Evolutionary conservation across 768 basidiomycete species (phyloP).

Genomic region (Rhizopogon vulgaris): DNA sequence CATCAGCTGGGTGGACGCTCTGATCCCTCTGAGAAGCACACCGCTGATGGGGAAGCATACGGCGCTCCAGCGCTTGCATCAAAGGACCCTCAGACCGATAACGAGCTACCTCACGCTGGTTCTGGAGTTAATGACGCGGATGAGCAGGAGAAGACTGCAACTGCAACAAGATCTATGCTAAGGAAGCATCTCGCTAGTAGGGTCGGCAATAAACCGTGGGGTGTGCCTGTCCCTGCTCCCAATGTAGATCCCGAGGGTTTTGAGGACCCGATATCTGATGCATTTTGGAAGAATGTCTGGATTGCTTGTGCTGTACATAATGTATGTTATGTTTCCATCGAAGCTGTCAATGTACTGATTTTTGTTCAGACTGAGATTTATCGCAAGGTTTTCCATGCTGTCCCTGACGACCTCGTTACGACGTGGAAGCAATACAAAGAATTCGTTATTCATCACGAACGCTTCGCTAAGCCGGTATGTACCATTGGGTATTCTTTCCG

Average conservation of each 20-base stretch:
- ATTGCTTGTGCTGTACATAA: slow-evolving; percentile 82
- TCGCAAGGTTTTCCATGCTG: slow-evolving; percentile 88
- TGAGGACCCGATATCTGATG: slow-evolving; percentile 81
- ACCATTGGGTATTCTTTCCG: background rate
- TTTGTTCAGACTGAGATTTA: slow-evolving; percentile 80
- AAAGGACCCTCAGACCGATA: slow-evolving; percentile 33
- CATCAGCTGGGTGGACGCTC: slow-evolving; percentile 11
- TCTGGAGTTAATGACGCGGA: slow-evolving; percentile 37
- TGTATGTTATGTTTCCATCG: slow-evolving; percentile 38
- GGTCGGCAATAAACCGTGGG: slow-evolving; percentile 50
- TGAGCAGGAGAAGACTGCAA: slow-evolving; percentile 45
- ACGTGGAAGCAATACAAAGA: slow-evolving; percentile 97
- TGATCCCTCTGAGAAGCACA: slow-evolving; percentile 24
- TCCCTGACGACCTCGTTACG: slow-evolving; percentile 88
- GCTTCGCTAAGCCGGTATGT: slow-evolving; percentile 62
- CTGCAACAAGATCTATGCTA: slow-evolving; percentile 42
- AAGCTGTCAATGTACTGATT: background rate
- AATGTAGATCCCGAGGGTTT: slow-evolving; percentile 71
- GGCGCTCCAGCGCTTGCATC: slow-evolving; percentile 54
- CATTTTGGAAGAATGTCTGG: slow-evolving; percentile 92
- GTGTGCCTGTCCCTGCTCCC: slow-evolving; percentile 62
- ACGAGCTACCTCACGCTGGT: slow-evolving; percentile 42
- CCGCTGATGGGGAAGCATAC: slow-evolving; percentile 38
- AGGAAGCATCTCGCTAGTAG: slow-evolving; percentile 51
- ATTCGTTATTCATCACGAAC: slow-evolving; percentile 71